A percentile compares a stretch with the other conserved stretches of the same genome.
phyloP scores from a whole-genome alignment of 2,329 filamentous ascomycete genomes.

The Metarhizium robertsii region DNA sequence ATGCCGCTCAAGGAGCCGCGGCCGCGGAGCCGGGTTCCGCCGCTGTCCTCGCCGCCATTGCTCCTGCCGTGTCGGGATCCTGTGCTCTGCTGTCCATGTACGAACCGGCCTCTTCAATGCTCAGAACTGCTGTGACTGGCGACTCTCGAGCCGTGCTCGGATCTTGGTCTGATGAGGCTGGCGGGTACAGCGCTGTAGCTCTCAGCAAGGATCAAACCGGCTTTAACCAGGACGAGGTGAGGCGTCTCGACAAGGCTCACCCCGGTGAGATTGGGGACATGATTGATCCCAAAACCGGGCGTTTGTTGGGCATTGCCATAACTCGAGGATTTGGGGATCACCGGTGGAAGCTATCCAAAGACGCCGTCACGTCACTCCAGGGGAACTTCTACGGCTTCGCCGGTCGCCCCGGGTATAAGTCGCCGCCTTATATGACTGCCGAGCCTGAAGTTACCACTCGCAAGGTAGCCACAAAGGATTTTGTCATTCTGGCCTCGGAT shows the following conservation, averaged over 20 bases:
- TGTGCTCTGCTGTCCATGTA: constrained; percentile 56
- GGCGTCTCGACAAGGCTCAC: constrained; percentile 45
- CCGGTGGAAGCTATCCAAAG: constrained; percentile 56
- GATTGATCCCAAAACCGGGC: constrained; percentile 35
- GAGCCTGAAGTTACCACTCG: constrained; percentile 54
- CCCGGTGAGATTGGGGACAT: constrained; percentile 52
- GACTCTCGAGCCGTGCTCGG: constrained; percentile 61
- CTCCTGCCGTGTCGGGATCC: constrained; percentile 39
- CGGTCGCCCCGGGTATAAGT: constrained; percentile 33
- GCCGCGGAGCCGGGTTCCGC: constrained; percentile 17
- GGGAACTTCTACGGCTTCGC: constrained; percentile 39
- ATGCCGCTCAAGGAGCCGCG: constrained; percentile 17
- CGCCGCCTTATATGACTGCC: constrained; percentile 60
- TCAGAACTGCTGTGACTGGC: constrained; percentile 57
- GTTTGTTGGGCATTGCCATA: constrained; percentile 51
- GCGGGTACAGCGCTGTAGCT: constrained; percentile 39
- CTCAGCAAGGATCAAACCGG: constrained; percentile 60
- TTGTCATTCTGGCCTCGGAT: constrained; percentile 58
- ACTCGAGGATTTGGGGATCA: constrained; percentile 61
- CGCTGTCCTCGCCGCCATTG: constrained; percentile 20
- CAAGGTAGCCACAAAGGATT: constrained; percentile 37
- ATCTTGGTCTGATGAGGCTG: constrained; percentile 27
- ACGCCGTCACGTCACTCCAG: constrained; percentile 23
- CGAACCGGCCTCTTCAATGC: constrained; percentile 39
- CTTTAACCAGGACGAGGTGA: constrained; percentile 48